Conservation (phyloP, 805 yeast genomes). For the Yamadazyma akitaensis region DNA sequence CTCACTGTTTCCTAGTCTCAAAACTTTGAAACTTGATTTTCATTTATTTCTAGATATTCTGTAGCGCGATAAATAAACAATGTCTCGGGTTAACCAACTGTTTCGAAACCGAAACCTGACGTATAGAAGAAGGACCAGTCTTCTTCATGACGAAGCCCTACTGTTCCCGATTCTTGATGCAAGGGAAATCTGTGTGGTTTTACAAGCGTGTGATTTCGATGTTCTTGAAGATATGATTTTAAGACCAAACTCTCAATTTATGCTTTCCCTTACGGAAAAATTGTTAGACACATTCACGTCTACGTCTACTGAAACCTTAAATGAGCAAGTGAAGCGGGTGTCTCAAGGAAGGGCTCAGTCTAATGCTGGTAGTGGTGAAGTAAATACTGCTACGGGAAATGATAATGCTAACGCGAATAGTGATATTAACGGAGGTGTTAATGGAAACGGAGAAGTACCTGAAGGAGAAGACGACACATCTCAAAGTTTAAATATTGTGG, state of each 20-base stretch:
- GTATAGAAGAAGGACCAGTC: slow-evolving; percentile 17
- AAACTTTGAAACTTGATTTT: neutral
- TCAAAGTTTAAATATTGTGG: slow-evolving; percentile 46
- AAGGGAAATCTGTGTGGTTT: slow-evolving; percentile 54
- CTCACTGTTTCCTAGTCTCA: neutral
- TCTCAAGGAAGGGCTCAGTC: neutral
- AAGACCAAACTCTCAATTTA: slow-evolving; percentile 56
- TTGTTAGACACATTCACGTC: slow-evolving; percentile 61
- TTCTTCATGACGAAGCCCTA: slow-evolving; percentile 12
- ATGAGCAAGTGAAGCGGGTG: slow-evolving; percentile 1
- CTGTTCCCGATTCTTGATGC: slow-evolving; percentile 62
- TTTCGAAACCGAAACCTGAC: slow-evolving; percentile 24
- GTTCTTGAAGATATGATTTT: slow-evolving; percentile 58
- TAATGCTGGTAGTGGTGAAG: neutral
- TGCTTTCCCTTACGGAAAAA: slow-evolving; percentile 55
- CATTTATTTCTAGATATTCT: neutral
- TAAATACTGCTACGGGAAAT: slow-evolving; percentile 25
- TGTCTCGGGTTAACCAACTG: slow-evolving; percentile 32
- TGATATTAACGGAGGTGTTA: neutral
- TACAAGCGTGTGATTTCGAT: slow-evolving; percentile 58
- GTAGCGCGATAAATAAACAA: slow-evolving; percentile 11
- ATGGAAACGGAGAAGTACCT: neutral
- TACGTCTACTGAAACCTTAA: slow-evolving; percentile 26
- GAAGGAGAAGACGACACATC: slow-evolving; percentile 24
- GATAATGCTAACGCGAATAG: slow-evolving; percentile 12